A percentile compares a stretch with the other conserved stretches of the same genome.
These are phyloP conservation scores for Leccinum rimulosum DNA, from an alignment of 768 basidiomycete genomes.

Conservation along the genomic window DNA sequence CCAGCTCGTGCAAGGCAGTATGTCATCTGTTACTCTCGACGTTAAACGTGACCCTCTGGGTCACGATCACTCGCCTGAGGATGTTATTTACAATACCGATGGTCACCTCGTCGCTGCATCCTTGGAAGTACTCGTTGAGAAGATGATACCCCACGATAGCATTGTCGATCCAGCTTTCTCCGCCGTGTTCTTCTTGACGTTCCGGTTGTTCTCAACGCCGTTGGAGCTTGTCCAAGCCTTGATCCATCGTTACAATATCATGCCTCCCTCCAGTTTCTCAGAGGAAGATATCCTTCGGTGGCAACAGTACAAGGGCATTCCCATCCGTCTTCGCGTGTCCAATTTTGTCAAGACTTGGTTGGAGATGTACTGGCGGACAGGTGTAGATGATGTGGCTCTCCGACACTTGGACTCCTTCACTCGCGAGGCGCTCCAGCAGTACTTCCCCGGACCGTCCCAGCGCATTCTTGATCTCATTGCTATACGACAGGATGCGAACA, in stretches of 20 bases:
- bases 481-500: constrained; percentile 49
- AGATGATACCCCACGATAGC: constrained; percentile 93
- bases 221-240: constrained; percentile 71
- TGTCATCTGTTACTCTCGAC: constrained; percentile 46
- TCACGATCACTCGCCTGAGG: constrained; percentile 80
- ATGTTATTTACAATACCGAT: constrained; percentile 88
- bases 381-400: constrained; percentile 66
- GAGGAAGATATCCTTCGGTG: constrained; percentile 67
- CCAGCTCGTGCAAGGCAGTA: constrained; percentile 51
- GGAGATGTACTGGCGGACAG: constrained; percentile 84
- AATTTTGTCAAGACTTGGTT: constrained; percentile 96
- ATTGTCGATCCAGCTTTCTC: constrained; percentile 86
- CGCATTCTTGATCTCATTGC: constrained; percentile 69
- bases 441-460: constrained; percentile 69
- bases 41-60: constrained; percentile 40
- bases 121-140: constrained; percentile 86
- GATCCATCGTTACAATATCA: constrained; percentile 79
- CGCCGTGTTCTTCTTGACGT: constrained; percentile 92
- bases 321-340: constrained; percentile 86
- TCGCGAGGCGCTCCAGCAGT: constrained; percentile 53
- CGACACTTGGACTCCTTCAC: constrained; percentile 58
- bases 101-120: constrained; percentile 91
- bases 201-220: constrained; percentile 86
- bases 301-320: constrained; percentile 85
- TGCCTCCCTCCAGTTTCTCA: constrained; percentile 56